Conservation (phyloP, 768 basidiomycete species). For the Mycena filopes region DNA sequence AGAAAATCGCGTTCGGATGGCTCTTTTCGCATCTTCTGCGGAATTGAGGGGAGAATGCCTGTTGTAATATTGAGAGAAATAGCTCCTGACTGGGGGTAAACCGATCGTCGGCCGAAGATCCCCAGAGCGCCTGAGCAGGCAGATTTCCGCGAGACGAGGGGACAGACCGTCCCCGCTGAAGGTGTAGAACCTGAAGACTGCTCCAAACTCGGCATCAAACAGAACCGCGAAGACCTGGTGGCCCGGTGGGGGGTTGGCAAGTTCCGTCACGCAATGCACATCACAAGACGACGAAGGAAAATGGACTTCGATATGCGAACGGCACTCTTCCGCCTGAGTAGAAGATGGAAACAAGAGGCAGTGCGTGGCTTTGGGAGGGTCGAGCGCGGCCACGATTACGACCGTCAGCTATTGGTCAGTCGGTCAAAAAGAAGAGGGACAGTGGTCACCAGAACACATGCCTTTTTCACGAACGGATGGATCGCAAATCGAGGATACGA, state of each 20-base stretch:
- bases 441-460: neutral
- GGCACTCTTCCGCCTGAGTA: slow-evolving; percentile 25
- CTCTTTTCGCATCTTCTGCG: slow-evolving; percentile 18
- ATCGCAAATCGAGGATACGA: slow-evolving; percentile 25
- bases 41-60: slow-evolving; percentile 22
- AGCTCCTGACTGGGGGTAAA: slow-evolving; percentile 50
- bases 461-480: slow-evolving; percentile 16
- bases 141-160: slow-evolving; percentile 57
- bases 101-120: slow-evolving; percentile 56
- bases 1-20: slow-evolving; percentile 21
- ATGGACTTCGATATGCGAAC: slow-evolving; percentile 10
- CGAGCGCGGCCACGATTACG: slow-evolving; percentile 9
- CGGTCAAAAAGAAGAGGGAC: no score
- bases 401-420: slow-evolving; percentile 9
- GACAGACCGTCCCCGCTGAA: slow-evolving; percentile 62
- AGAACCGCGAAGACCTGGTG: slow-evolving; percentile 26
- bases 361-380: neutral
- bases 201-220: slow-evolving; percentile 9
- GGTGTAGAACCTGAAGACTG: slow-evolving; percentile 53
- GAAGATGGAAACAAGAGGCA: slow-evolving; percentile 26
- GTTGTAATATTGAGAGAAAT: slow-evolving; percentile 45
- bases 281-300: slow-evolving; percentile 17
- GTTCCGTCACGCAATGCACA: slow-evolving; percentile 18
- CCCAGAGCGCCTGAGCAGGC: slow-evolving; percentile 50
- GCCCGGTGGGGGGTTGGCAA: slow-evolving; percentile 12